A percentile compares a stretch with the other conserved stretches of the same genome.
These are phyloP conservation scores for Aspergillus heteromorphus DNA, from an alignment of 495 filamentous ascomycete species.

Conservation along the genomic window DNA sequence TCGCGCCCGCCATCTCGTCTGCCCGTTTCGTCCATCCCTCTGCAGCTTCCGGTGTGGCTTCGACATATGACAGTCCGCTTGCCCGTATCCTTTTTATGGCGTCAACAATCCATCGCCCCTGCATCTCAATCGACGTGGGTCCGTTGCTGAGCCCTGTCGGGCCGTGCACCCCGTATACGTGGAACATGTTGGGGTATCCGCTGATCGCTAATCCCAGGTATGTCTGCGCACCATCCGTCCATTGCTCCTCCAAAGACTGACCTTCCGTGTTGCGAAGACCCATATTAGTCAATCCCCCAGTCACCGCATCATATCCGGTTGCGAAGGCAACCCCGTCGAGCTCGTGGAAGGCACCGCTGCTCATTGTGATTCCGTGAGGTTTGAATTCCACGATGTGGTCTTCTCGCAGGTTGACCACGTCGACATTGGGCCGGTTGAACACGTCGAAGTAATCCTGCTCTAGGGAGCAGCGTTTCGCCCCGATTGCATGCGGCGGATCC, in stretches of 20 bases:
- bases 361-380: constrained; percentile 35
- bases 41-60: constrained; percentile 30
- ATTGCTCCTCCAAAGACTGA: constrained; percentile 39
- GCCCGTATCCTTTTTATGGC: constrained; percentile 35
- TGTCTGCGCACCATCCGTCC: constrained; percentile 43
- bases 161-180: constrained; percentile 44
- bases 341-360: constrained; percentile 36
- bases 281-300: constrained; percentile 43
- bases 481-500: constrained; percentile 41
- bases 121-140: constrained; percentile 45
- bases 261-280: constrained; percentile 37
- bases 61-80: constrained; percentile 31
- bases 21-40: constrained; percentile 35
- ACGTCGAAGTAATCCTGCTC: constrained; percentile 53
- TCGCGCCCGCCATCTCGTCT: constrained; percentile 18
- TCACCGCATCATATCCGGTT: constrained; percentile 52
- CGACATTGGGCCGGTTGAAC: constrained; percentile 47
- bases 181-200: constrained; percentile 51
- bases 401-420: constrained; percentile 41
- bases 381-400: constrained; percentile 44
- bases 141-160: constrained; percentile 49
- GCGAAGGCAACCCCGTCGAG: constrained; percentile 45
- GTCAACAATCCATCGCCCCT: constrained; percentile 49
- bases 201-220: constrained; percentile 43
- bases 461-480: constrained; percentile 48